Evolutionary conservation across 1,284 basidiomycete genomes (phyloP).

Genomic region (Earliella scabrosa): DNA sequence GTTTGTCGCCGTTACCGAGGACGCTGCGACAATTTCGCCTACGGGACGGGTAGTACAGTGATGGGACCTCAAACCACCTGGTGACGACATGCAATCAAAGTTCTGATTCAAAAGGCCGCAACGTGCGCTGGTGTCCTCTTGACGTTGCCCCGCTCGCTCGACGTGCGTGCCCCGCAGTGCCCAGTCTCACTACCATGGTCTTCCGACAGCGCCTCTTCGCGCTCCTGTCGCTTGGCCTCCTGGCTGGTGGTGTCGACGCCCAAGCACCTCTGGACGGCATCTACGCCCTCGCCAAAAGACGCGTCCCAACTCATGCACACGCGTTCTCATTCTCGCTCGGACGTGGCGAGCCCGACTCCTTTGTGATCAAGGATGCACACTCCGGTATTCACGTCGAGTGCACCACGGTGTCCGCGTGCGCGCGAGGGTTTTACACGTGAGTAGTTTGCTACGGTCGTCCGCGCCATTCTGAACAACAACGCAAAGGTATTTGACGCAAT

Average conservation of each 20-base stretch:
- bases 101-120: not conserved
- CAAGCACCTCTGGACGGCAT: constrained; percentile 25
- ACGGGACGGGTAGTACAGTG: no score
- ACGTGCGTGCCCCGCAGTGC: no score
- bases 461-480: not conserved
- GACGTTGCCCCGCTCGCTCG: not conserved
- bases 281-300: constrained; percentile 32
- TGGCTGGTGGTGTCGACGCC: not conserved
- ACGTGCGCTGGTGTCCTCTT: not conserved
- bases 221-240: constrained; percentile 6
- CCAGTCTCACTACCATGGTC: constrained; percentile 1
- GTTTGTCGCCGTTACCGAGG: no score
- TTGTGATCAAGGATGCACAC: constrained; percentile 29
- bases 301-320: constrained; percentile 31
- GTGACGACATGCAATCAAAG: not conserved
- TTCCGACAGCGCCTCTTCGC: constrained; percentile 1
- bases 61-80: not conserved
- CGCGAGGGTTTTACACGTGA: constrained; percentile 36
- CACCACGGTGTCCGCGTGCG: constrained; percentile 35
- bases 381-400: constrained; percentile 33
- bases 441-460: not conserved
- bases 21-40: no score
- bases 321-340: constrained; percentile 32
- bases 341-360: constrained; percentile 30
- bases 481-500: constrained; percentile 42